A percentile compares a stretch with the other conserved stretches of the same genome.
These are phyloP conservation scores for Ilyonectria destructans DNA, from an alignment of 2,329 filamentous ascomycete genomes.

Conservation along the genomic window DNA sequence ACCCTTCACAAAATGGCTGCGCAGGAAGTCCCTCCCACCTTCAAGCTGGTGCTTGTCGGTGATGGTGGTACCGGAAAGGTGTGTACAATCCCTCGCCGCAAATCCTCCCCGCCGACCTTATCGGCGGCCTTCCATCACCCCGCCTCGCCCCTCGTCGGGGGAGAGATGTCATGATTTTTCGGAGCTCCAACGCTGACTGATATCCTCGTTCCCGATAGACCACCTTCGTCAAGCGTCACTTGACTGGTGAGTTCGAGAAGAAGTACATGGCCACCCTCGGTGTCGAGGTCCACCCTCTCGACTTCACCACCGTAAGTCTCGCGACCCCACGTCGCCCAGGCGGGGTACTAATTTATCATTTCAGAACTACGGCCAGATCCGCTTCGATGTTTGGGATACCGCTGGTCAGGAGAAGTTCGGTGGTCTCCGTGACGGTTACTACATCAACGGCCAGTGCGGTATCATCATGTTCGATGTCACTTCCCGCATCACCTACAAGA, in stretches of 20 bases:
- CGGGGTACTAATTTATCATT: conserved; percentile 51
- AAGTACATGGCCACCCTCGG: conserved; percentile 99
- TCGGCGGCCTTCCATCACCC: conserved; percentile 42
- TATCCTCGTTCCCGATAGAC: conserved; percentile 72
- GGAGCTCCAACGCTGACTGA: conserved; percentile 41
- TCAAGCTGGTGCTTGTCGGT: conserved; percentile 99
- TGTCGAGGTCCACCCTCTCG: conserved; percentile 99
- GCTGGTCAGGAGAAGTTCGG: conserved; percentile 99
- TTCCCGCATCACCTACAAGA: conserved; percentile 99
- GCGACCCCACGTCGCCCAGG: conserved; percentile 44
- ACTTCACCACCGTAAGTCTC: conserved; percentile 92
- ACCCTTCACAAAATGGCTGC: conserved; percentile 73
- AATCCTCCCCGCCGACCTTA: conserved; percentile 40
- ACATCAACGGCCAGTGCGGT: conserved; percentile 99
- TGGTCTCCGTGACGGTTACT: conserved; percentile 99
- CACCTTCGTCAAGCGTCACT: conserved; percentile 99
- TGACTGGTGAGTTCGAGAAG: conserved; percentile 99
- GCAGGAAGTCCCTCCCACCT: conserved; percentile 77
- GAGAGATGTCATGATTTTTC: conserved; percentile 30
- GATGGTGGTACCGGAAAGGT: conserved; percentile 99
- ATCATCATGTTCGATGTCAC: conserved; percentile 99
- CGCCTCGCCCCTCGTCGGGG: conserved; percentile 40
- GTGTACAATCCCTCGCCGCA: conserved; percentile 48
- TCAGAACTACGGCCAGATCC: conserved; percentile 94
- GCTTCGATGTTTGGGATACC: conserved; percentile 99